Evolutionary conservation across 257 asterid species (phyloP), one percentile per base, ranked within the genome.

Genomic region (Gentiana macrophylla): DNA sequence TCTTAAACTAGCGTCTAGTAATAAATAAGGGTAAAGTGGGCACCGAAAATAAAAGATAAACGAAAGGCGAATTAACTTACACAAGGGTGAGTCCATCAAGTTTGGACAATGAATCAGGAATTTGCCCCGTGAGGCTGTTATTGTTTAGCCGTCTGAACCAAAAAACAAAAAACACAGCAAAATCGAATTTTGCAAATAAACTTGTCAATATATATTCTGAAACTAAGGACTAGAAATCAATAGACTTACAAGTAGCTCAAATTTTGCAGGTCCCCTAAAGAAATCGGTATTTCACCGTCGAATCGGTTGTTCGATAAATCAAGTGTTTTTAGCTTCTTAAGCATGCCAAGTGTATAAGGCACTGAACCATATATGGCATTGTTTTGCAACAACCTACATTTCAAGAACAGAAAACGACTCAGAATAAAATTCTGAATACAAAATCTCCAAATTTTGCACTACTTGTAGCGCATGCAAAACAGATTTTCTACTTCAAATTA

Each of bases 121-220:
- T 81, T 43, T 69, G 46, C 54, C 97, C 97, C 0, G 63, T 70
- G 60, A 92, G 79, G 78, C 89, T 92, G 73, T 92, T 88, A 82
- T 92, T 92, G 86, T 85, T 88, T 53, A 92, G 88, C 64, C 94
- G 93, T 74, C 99, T 92, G 84, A 58, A 75, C 73, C 76, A 77
- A 66, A 80, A 69, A 71, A 6, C 69, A 59, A 62, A 50, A 45
- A 69, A 12, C 66, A 53, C 10, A 51, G 52, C 36, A 10, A 53
- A 44, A 46, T 43, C 8, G 41, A 47, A 4, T 35, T 12, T 47
- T 15, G 13, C 47, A 34, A 32, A 52, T 44, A 53, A 47, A 12
- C 13, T 41, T 33, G 33, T 35, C 9, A 41, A 45, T 4, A 52
- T 48, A 15, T 15, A 67, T 5, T 53, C 4, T 57, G 60, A 35